Evolutionary conservation across 1,284 basidiomycete species (phyloP), one percentile per base, ranked within the genome.

Genomic region (Sanghuangporus baumii): DNA sequence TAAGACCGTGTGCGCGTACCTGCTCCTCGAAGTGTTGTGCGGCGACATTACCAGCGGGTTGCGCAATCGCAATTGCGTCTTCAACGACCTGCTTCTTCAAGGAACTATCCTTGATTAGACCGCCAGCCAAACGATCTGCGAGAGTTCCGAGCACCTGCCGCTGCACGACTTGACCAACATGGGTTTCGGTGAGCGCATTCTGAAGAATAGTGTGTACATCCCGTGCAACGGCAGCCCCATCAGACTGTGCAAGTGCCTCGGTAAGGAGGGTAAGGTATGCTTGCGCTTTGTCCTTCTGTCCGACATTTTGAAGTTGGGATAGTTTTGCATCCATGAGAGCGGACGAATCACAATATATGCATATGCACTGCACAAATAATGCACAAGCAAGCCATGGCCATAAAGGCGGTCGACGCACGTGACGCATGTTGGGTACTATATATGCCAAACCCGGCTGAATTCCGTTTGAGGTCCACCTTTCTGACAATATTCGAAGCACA

Each of bases 1-100:
- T 18, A 41, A 40, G 23, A 37, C 41, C 51, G 23, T 26, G 38
- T 26, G 16, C n/a, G 20, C 85, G 69, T 70, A 94, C 95, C 81
- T 97, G 94, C 74, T 98, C 95, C 73, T 98, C 96, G 20, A 58
- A 58, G 14, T 58, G 57, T 97, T 75, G 92, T 95, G 47, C 87
- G 87, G 67, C 87, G 83, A 62, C 89, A 81, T 37, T 54, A 11
- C 59, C 59, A 60, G 48, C 3, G 1, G 89, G 87, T 70, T 93
- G 90, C 23, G 94, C 78, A 41, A 84, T 82, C 46, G 81, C 77
- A 46, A 96, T 78, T 0, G 87, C 87, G 61, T 88, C 85, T 71
- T 92, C 80, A 20, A 94, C 83, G 59, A 94, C 77, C 59, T 79
- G 78, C 72, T 89, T 91, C 68, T 84, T 82, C 34, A 84, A 69